A percentile compares a stretch with the other conserved stretches of the same genome.
Evolutionary conservation across 2,329 filamentous ascomycete species (phyloP).

Genomic region (Teratosphaeria zuluensis): DNA sequence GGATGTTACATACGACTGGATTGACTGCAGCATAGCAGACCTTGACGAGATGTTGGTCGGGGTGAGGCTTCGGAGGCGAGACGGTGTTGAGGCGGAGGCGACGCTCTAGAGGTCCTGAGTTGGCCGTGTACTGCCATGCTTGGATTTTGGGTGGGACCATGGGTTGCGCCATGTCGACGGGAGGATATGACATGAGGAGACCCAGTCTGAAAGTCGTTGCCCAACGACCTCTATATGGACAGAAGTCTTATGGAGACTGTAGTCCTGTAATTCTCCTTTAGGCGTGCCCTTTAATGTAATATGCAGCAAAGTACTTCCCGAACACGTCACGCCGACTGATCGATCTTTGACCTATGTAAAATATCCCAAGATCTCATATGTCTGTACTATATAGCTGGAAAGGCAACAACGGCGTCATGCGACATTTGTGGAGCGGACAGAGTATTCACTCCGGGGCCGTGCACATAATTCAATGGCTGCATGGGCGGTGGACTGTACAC

Average conservation of each 20-base stretch:
- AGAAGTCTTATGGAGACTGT: no score
- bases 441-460: background rate
- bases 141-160: constrained; percentile 37
- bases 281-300: no score
- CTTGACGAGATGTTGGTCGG: constrained; percentile 44
- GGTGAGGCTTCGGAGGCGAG: constrained; percentile 27
- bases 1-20: constrained; percentile 7
- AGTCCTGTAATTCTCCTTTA: no score
- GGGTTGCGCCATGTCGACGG: background rate
- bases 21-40: constrained; percentile 48
- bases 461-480: background rate
- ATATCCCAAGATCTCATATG: no score
- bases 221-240: no score
- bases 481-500: background rate
- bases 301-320: no score
- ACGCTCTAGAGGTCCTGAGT: constrained; percentile 42
- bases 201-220: no score
- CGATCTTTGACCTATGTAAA: background rate
- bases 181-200: background rate
- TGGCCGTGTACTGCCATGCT: constrained; percentile 47
- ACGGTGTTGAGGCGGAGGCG: constrained; percentile 41
- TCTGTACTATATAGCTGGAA: no score
- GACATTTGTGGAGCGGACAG: background rate
- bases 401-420: no score
- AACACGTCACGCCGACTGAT: background rate